Evolutionary conservation across 2,329 filamentous ascomycete genomes (phyloP).

Genomic region (Fusarium subglutinans): DNA sequence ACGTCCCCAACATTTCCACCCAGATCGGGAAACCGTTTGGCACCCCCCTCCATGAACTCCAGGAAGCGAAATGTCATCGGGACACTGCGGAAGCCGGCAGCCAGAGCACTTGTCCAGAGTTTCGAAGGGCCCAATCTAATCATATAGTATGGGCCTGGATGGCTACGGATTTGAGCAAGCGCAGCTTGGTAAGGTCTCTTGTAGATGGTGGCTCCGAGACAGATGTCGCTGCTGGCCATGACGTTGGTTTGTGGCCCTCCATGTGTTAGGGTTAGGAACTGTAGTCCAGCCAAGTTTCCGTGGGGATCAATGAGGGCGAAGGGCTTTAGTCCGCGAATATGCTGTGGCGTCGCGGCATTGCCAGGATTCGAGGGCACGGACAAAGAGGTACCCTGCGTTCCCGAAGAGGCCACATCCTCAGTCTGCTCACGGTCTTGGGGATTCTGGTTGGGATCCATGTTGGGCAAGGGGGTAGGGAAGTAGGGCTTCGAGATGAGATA

Average conservation of each 20-base stretch:
- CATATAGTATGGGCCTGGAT: neutral
- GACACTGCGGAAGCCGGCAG: neutral
- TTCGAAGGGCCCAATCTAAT: neutral
- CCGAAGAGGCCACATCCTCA: neutral
- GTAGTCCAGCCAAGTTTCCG: neutral
- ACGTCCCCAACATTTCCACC: neutral
- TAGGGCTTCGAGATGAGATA: too few species aligned
- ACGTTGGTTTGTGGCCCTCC: neutral
- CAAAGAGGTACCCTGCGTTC: neutral
- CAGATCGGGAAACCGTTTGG: neutral
- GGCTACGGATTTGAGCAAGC: too few species aligned
- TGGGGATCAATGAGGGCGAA: neutral
- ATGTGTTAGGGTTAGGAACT: neutral
- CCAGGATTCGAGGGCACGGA: neutral
- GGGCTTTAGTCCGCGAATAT: neutral
- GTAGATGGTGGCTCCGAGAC: neutral
- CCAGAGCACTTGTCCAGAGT: neutral
- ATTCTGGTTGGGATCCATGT: neutral
- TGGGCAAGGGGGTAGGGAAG: neutral
- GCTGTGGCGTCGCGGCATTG: neutral
- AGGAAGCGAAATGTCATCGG: neutral
- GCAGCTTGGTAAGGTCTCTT: neutral
- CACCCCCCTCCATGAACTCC: neutral
- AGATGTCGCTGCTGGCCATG: neutral
- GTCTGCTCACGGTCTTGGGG: neutral